Conservation (phyloP, 352 stramenopile species). For the Thalassiosira exigua region DNA sequence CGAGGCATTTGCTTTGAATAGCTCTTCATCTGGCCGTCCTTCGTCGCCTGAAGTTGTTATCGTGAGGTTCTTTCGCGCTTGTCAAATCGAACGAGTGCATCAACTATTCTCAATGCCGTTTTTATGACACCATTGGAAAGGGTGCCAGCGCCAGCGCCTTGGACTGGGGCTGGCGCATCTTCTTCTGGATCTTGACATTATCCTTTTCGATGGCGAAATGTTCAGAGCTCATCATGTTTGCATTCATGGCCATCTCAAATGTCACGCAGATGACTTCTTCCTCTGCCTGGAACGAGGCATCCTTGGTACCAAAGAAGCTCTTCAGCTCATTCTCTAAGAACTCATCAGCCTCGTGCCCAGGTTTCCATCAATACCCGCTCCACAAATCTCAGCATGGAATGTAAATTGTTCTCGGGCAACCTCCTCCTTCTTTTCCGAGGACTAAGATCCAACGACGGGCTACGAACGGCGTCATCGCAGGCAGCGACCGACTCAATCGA, state of each 20-base stretch:
- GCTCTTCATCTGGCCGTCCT: not conserved
- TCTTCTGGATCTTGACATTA: no score
- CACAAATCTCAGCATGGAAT: conserved; percentile 48
- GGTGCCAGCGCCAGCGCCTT: no score
- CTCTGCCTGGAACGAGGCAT: conserved; percentile 26
- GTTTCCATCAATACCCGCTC: conserved; percentile 13
- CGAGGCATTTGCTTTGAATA: conserved; percentile 3
- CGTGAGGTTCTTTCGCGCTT: conserved; percentile 21
- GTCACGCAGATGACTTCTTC: conserved; percentile 43
- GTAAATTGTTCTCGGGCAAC: conserved; percentile 39
- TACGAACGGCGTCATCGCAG: not conserved
- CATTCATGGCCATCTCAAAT: conserved; percentile 53
- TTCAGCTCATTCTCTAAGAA: conserved; percentile 38
- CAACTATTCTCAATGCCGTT: conserved; percentile 42
- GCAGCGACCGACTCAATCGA: not conserved
- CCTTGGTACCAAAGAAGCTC: conserved; percentile 42
- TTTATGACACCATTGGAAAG: no score
- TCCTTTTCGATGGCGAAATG: no score
- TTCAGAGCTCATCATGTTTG: conserved; percentile 44
- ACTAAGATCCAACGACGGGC: not conserved
- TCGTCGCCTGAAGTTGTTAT: conserved; percentile 6
- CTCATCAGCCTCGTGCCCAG: not conserved
- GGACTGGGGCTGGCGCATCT: no score
- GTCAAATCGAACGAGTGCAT: conserved; percentile 30
- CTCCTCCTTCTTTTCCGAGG: conserved; percentile 26